These are phyloP conservation scores for Eimeria necatrix DNA, from an alignment of 169 alveolate genomes.

Conservation along the genomic window DNA sequence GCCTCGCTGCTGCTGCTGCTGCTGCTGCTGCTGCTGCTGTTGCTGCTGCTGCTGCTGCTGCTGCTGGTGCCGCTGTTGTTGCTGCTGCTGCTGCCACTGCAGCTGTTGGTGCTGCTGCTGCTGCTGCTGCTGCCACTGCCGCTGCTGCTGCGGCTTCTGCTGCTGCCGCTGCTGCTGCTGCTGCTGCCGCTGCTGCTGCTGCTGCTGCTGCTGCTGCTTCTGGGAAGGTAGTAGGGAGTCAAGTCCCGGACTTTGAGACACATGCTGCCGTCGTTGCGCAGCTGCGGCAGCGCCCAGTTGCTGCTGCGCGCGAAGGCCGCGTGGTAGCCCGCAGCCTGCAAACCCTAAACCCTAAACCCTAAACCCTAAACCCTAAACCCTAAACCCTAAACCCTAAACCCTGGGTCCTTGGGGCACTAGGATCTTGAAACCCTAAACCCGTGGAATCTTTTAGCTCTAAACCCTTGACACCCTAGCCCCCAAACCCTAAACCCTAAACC, in stretches of 20 bases:
- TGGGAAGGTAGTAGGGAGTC: constrained; percentile 44
- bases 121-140: neutral
- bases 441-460: no score
- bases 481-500: no score
- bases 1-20: neutral
- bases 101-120: neutral
- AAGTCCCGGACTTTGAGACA: neutral
- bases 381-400: neutral
- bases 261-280: constrained; percentile 7
- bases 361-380: neutral
- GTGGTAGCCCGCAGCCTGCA: constrained; percentile 51
- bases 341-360: neutral
- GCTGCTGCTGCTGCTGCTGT: neutral
- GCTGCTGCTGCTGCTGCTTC: constrained; percentile 2
- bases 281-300: constrained; percentile 39
- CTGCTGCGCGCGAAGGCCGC: constrained; percentile 41
- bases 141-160: neutral
- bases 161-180: neutral
- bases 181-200: neutral
- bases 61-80: constrained; percentile 30
- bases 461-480: no score
- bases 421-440: no score
- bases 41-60: constrained; percentile 56
- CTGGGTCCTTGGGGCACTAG: no score
- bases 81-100: neutral